Base-by-base conservation (phyloP, 352 stramenopile species). In the Globisporangium orthogonon region DNA sequence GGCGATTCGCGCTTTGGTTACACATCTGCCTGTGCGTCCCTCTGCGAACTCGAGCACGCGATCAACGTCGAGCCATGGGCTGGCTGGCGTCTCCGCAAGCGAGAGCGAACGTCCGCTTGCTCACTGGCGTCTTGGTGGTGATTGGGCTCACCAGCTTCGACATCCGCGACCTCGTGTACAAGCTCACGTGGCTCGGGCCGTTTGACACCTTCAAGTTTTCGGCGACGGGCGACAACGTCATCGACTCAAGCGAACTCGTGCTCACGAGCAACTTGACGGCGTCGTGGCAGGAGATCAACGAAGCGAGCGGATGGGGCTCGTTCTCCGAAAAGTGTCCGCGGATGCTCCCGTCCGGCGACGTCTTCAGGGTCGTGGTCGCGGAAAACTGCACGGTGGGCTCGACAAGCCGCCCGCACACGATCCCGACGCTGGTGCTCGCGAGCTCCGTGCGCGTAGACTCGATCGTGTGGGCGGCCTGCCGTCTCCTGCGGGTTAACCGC, bases 131-230 rank as follows among this genome's bases (percentile, higher is more conserved):
- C 45, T 2, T 17, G 45, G 33, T 81, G 29, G 41, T 71, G 2
- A 23, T 51, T 47, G 29, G 65, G 18, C 57, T 67, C 6, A 51
- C 78, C 17, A 46, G 73, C 47, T 61, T 87, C 41, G 73, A 86
- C 37, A 57, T 60, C 44, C 73, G 74, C 10, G 77, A 87, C 45
- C 60, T 86, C 40, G 77, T 65, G 65, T 84, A 77, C 62, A 87
- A 87, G 52, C 54, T 66, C 51, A 60, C 52, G 4, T 86, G 74
- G 77, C 44, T 87, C 39, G 74, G 77, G 3, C 56, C 71, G 6
- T 58, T 60, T 23, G 70, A 83, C 60, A 35, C 54, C 5, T 82
- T 67, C 58, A 62, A 56, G 3, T 83, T 87, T 48, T 59, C 61
- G 40, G 64, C 62, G 2, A 66, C 61, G 14, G 58, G 66, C 6